Base-by-base conservation (phyloP, 1,284 basidiomycete genomes). In the Meripilus lineatus region DNA sequence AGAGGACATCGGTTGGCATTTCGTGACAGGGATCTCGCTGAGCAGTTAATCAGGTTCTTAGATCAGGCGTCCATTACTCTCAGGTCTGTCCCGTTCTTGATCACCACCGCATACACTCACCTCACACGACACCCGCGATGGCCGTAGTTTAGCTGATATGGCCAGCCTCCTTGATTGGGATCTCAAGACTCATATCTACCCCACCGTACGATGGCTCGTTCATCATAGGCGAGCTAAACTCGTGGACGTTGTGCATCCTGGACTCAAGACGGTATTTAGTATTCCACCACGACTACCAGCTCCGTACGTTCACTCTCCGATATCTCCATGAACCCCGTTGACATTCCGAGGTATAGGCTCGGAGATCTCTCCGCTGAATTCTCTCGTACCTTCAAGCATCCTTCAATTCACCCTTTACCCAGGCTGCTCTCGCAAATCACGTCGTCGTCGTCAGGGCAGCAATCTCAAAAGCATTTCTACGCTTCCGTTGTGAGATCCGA, bases 171-270 rank as follows among this genome's bases (percentile, higher is more conserved):
- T 95, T 21, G 89, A 91, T 42, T 93, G 88, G 82, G 84, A 95
- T 56, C 70, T 95, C 3, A 86, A 94, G 51, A 72, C 79, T 0
- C 89, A 95, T 53, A 77, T 95, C 1, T 91, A 89, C 56, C 90
- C 92, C 0, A 84, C 89, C 37, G 90, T 93, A 1, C 77, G 90
- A 10, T 93, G 93, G 77, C 73, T 98, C 26, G 89, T 97, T 18
- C 84, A 92, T 50, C 93, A 93, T 63, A 77, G 89, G 46, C 78
- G 91, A 56, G 95, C 92, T 1, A 89, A 92, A 50, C 72, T 98
- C 13, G 83, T 96, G 37, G 93, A 97, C 54, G 78, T 85, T 6
- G 81, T 98, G 15, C 87, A 90, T 53, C 66, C 67, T n/a, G 79
- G 84, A 30, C 66, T 97, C 25, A 89, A 90, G 56, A 93, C 87